A percentile compares a stretch with the other conserved stretches of the same genome.
phyloP scores from a whole-genome alignment of 176 grass and related monocot genomes.

The Aegilops tauschii region DNA sequence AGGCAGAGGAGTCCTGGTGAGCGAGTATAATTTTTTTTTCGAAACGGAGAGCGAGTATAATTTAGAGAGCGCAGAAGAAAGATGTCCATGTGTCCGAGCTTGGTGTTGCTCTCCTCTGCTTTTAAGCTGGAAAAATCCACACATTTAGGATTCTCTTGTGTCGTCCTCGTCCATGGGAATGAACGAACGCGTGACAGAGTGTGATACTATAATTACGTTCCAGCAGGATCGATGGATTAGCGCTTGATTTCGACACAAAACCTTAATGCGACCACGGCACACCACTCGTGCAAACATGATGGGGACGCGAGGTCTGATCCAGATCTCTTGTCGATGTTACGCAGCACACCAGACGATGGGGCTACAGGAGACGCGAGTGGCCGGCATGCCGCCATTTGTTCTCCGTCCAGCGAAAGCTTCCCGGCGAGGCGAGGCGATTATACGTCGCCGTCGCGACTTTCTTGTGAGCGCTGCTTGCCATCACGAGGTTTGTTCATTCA shows the following conservation, averaged over 20 bases:
- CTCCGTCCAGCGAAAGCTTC: background rate
- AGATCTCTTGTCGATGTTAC: conserved; percentile 20
- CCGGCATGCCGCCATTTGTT: background rate
- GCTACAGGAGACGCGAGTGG: background rate
- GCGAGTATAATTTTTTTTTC: too few species aligned
- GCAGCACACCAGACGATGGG: background rate
- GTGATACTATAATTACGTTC: background rate
- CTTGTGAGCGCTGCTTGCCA: background rate
- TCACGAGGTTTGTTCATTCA: background rate
- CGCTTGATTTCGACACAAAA: background rate
- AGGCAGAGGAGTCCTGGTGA: too few species aligned
- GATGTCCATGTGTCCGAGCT: too few species aligned
- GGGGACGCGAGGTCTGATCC: conserved; percentile 8
- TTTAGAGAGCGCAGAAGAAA: too few species aligned
- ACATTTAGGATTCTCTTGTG: too few species aligned
- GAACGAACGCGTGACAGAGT: background rate
- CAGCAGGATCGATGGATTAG: background rate
- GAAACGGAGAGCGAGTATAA: too few species aligned
- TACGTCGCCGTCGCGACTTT: background rate
- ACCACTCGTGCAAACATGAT: conserved; percentile 33
- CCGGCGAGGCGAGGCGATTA: background rate
- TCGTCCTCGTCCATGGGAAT: background rate
- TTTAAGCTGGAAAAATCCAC: too few species aligned
- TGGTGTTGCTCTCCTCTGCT: too few species aligned
- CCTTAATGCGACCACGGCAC: background rate